Base-by-base conservation (phyloP, 805 yeast species). In the Metschnikowia borealis region DNA sequence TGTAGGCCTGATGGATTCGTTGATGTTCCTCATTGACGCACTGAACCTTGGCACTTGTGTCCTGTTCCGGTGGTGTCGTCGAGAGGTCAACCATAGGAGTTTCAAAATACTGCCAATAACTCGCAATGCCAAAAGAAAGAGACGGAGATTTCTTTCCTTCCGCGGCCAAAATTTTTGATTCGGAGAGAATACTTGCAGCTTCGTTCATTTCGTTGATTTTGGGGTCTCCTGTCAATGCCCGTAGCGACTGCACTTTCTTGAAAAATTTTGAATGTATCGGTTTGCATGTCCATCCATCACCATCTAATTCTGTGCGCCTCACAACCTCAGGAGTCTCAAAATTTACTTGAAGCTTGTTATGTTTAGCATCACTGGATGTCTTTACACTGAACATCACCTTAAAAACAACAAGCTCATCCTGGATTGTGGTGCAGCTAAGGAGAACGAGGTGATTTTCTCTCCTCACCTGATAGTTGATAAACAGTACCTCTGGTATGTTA, bases 401-500 rank as follows among this genome's bases (percentile, higher is more conserved):
- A 54, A 78, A 74, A 0, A 71, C 50, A 1, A 75, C 53, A 5
- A 78, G 52, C 54, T 78, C 83, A 1, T 79, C 79, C 1, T 75
- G 68, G 3, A 83, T 80, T 0, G 81, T 74, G 0, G 71, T 73
- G 41, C 75, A 68, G 4, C 68, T 48, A 1, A 64, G 59, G 4
- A 77, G 58, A 3, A 66, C 66, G 43, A 69, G 69, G 8, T 51
- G 55, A 1, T 26, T 34, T 2, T 50, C 53, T 11, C 58, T 61
- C 0, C 52, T 51, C 13, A 63, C 60, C 7, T 38, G 48, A 37
- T 55, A 57, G 37, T 52, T 54, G 15, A 74, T 53, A 44, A 82
- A 70, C 21, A 75, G 62, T 1, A 81, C 77, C 48, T 74, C 80
- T 0, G 67, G 89, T 10, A 84, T 72, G 57, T 85, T 84, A 56